Percentiles rank a stretch among this genome's conserved stretches.
Evolutionary conservation across 2,329 filamentous ascomycete species (phyloP).

Genomic region (Botrytis tulipae): DNA sequence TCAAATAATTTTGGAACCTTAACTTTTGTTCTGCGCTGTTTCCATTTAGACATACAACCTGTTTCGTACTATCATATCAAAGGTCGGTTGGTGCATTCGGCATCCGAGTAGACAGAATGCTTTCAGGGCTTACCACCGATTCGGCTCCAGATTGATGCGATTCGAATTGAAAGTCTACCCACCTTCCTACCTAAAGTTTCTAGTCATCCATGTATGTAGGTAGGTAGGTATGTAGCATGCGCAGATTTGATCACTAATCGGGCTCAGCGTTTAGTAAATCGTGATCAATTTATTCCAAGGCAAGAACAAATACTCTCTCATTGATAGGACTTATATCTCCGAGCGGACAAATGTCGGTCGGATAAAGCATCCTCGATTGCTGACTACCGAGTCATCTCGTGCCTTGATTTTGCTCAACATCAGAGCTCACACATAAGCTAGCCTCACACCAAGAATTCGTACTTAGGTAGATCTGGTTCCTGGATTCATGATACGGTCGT

Average conservation of each 20-base stretch:
- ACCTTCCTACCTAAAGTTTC: too few relatives aligned
- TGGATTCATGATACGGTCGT: neutral
- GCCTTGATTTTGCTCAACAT: neutral
- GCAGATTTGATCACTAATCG: neutral
- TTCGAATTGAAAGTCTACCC: neutral
- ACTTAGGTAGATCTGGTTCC: constrained; percentile 1
- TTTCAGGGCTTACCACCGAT: neutral
- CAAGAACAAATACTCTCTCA: neutral
- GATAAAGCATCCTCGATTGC: neutral
- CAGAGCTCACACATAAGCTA: neutral
- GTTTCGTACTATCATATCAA: neutral
- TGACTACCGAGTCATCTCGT: neutral
- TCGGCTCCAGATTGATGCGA: neutral
- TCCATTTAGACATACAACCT: too few relatives aligned
- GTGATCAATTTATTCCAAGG: neutral
- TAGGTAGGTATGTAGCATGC: neutral
- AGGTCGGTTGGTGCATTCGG: neutral
- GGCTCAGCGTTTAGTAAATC: neutral
- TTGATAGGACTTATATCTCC: neutral
- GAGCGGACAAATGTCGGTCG: neutral
- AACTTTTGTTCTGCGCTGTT: too few relatives aligned
- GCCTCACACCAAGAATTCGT: neutral
- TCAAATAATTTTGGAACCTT: neutral
- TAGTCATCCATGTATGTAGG: neutral
- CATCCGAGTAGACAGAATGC: neutral